These are phyloP conservation scores for Leucocoprinus leucothites DNA, from an alignment of 768 basidiomycete genomes.

Conservation along the genomic window DNA sequence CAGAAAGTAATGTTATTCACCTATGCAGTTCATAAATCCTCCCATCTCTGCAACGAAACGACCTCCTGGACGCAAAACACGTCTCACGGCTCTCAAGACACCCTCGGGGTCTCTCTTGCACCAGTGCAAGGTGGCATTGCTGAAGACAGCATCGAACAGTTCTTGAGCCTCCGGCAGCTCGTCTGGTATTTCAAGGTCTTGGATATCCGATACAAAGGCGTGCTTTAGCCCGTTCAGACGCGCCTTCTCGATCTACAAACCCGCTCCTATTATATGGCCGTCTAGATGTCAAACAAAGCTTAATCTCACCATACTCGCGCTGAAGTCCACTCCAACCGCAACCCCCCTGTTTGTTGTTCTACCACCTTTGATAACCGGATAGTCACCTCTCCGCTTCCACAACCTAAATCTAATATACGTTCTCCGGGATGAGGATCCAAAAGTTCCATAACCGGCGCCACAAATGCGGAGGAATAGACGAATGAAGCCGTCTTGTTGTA, in stretches of 20 bases:
- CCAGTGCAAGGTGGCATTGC: constrained; percentile 82
- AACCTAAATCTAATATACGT: constrained; percentile 73
- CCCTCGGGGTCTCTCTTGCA: constrained; percentile 71
- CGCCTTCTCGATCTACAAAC: constrained; percentile 16
- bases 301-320: constrained; percentile 63
- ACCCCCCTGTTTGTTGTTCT: constrained; percentile 35
- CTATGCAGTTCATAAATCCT: constrained; percentile 68
- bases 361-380: constrained; percentile 54
- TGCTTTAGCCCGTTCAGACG: constrained; percentile 33
- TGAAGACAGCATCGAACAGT: constrained; percentile 74
- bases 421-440: constrained; percentile 66
- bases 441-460: constrained; percentile 52
- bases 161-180: constrained; percentile 27
- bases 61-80: constrained; percentile 65
- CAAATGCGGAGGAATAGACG: constrained; percentile 58
- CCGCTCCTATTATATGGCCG: not conserved
- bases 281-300: not conserved
- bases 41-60: constrained; percentile 77
- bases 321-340: constrained; percentile 69
- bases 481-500: constrained; percentile 69
- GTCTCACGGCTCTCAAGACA: constrained; percentile 59
- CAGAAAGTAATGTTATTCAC: constrained; percentile 29
- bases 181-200: constrained; percentile 38
- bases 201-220: constrained; percentile 54
- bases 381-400: constrained; percentile 81